Percentiles rank a stretch among this genome's conserved stretches.
These are phyloP conservation scores for Aspergillus calidoustus DNA, from an alignment of 2,329 filamentous ascomycete species.

Conservation along the genomic window DNA sequence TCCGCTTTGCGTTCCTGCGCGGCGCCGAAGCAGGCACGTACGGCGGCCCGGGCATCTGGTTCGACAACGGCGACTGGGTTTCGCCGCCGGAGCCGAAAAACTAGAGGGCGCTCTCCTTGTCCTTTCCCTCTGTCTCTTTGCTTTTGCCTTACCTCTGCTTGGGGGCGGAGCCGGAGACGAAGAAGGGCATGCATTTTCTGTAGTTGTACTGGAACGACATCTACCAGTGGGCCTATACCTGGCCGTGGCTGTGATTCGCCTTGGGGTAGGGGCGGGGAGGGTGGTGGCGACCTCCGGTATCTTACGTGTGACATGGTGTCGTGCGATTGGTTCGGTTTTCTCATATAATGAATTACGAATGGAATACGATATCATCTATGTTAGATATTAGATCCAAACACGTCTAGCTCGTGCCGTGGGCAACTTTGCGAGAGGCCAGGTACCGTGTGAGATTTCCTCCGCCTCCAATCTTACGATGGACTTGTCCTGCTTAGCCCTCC, in stretches of 20 bases:
- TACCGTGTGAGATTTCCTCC: background rate
- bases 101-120: conserved; percentile 21
- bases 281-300: background rate
- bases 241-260: background rate
- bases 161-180: no score
- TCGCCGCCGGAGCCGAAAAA: conserved; percentile 32
- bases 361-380: background rate
- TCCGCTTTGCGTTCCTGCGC: conserved; percentile 53
- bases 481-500: background rate
- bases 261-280: background rate
- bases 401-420: background rate
- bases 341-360: conserved; percentile 15
- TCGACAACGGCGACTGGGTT: conserved; percentile 42
- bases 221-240: background rate
- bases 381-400: background rate
- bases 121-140: background rate
- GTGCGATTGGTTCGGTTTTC: background rate
- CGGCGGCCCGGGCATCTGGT: conserved; percentile 46
- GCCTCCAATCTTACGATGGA: background rate
- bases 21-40: conserved; percentile 47
- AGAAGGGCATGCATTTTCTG: background rate
- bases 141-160: background rate
- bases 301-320: background rate
- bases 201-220: conserved; percentile 11
- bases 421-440: background rate